Percentiles rank a stretch among this genome's conserved stretches.
phyloP scores from a whole-genome alignment of 306 rosid genomes.

The Cucurbita moschata region DNA sequence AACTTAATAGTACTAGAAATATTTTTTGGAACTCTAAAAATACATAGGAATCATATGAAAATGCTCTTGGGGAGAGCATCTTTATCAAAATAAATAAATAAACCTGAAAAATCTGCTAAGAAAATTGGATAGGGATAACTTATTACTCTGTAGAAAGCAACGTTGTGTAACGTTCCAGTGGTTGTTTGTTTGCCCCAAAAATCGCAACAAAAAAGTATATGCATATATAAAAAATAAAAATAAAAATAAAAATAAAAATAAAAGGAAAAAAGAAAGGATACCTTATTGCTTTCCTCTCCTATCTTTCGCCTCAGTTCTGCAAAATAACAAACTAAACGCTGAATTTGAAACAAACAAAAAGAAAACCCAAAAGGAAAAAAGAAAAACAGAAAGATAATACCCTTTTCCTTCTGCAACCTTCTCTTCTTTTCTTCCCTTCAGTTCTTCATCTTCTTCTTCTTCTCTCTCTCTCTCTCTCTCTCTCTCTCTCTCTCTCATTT shows the following conservation, averaged over 20 bases:
- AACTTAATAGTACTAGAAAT: no score
- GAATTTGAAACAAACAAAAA: background rate
- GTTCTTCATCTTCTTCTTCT: background rate
- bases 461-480: background rate
- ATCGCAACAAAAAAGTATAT: background rate
- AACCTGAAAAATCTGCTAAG: background rate
- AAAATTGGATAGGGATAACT: background rate
- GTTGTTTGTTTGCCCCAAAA: background rate
- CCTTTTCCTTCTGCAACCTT: constrained; percentile 5
- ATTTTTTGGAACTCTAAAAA: background rate
- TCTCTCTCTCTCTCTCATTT: background rate
- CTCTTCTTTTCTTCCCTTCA: background rate
- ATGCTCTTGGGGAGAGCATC: background rate
- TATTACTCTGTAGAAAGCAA: background rate
- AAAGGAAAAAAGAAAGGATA: background rate
- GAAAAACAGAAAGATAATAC: constrained; percentile 1
- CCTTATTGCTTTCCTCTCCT: background rate
- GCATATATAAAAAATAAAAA: no score
- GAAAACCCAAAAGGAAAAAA: background rate
- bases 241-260: no score
- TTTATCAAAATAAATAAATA: no score
- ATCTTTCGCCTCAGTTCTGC: background rate
- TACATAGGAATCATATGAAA: background rate
- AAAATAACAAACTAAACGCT: background rate
- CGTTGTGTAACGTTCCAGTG: background rate